Evolutionary conservation across 2,329 filamentous ascomycete species (phyloP), one percentile per base, ranked within the genome.

Genomic region (Diplodia intermedia): DNA sequence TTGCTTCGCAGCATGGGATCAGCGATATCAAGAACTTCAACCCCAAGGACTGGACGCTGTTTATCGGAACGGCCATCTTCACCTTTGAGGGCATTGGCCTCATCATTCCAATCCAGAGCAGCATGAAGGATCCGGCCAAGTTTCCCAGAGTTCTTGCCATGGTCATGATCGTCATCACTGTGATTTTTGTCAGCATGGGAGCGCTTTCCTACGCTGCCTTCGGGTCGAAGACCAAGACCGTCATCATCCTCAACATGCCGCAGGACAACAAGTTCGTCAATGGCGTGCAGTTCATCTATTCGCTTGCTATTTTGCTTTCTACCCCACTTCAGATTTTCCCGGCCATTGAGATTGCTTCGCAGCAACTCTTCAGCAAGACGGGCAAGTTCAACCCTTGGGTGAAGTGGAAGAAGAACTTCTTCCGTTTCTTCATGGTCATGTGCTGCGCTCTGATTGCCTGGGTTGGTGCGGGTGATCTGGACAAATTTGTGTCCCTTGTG

Each of bases 391-490:
- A 98, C 77, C 94, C 93, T 0, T 95, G 92, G 77, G 97, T 99
- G 84, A 99, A 99, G 83, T 99, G 95, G 95, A 92, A 98, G 85
- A 99, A 99, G 88, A 99, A 99, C 74, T 83, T 91, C 40, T 99
- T 97, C 84, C 90, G 95, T 66, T 99, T 98, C 84, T 90, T 94
- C 76, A 88, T 97, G 70, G 95, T 98, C 62, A 87, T 92, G 75
- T 80, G 95, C 29, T 98, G 95, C 75, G 91, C 94, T 0, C 81
- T 89, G 69, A 91, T 99, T 71, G 94, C 94, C 1, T 99, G 93
- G 93, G 89, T 90, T 54, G 95, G 95, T 70, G 94, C 95, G 3
- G 91, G 93, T 72, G 90, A 98, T 80, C 83, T 99, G 66, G 95
- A 99, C 82, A 98, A 98, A 80, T 99, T 99, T 78, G 96, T 99